Evolutionary conservation across 192 early-diverging fungal species (phyloP).

Genomic region (Coemansia sp.): DNA sequence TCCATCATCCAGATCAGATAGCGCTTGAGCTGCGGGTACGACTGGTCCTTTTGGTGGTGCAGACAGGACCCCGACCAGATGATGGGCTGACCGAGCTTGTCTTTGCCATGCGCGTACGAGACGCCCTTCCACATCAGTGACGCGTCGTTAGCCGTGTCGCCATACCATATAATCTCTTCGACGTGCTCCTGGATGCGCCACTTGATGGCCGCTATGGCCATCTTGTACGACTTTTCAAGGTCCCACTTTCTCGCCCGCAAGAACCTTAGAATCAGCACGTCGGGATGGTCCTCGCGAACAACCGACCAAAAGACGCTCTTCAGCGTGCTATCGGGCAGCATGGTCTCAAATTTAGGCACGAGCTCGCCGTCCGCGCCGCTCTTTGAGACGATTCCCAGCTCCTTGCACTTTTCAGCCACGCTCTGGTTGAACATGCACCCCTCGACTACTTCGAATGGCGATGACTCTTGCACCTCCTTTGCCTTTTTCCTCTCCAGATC

Average conservation of each 20-base stretch:
- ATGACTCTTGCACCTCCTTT: slow-evolving; percentile 24
- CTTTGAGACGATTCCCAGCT: slow-evolving; percentile 27
- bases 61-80: slow-evolving; percentile 55
- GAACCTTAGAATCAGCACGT: slow-evolving; percentile 73
- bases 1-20: slow-evolving; percentile 75
- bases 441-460: slow-evolving; percentile 46
- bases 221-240: slow-evolving; percentile 65
- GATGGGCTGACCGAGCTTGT: slow-evolving; percentile 60
- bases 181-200: slow-evolving; percentile 72
- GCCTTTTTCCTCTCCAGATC: slow-evolving; percentile 33
- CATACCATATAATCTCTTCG: slow-evolving; percentile 57
- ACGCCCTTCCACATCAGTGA: slow-evolving; percentile 59
- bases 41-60: slow-evolving; percentile 66
- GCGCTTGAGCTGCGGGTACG: slow-evolving; percentile 62
- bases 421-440: slow-evolving; percentile 53
- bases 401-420: slow-evolving; percentile 29
- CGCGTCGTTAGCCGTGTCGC: slow-evolving; percentile 58
- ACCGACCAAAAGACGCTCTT: slow-evolving; percentile 63
- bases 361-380: slow-evolving; percentile 15
- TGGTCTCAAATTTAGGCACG: slow-evolving; percentile 34
- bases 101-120: slow-evolving; percentile 58
- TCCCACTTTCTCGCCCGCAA: slow-evolving; percentile 90
- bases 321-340: slow-evolving; percentile 38
- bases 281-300: slow-evolving; percentile 66
- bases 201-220: slow-evolving; percentile 68